Conservation (phyloP, 2,329 filamentous ascomycete genomes). For the Epichloe amarillans region DNA sequence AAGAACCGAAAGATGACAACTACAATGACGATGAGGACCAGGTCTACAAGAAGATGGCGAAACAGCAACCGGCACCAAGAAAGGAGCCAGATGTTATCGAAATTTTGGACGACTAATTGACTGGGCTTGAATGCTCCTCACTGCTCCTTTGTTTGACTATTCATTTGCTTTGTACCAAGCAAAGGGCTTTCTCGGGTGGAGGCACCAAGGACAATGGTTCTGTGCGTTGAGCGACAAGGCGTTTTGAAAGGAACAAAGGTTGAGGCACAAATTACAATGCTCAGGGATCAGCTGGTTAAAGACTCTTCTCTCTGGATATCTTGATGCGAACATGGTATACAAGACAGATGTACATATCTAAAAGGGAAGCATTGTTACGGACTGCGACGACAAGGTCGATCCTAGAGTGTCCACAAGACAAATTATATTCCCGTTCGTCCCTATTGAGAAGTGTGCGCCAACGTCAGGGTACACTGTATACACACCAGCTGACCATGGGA, state of each 20-base stretch:
- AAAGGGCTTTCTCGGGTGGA: background rate
- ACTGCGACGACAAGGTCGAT: background rate
- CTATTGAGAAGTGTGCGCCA: too few relatives aligned
- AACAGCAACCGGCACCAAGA: background rate
- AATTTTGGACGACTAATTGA: slow-evolving; percentile 14
- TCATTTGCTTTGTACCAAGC: background rate
- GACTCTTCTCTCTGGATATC: background rate
- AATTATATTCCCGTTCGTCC: too few relatives aligned
- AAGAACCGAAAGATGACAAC: slow-evolving; percentile 17
- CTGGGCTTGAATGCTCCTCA: background rate
- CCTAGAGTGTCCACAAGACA: too few relatives aligned
- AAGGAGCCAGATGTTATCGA: slow-evolving; percentile 12
- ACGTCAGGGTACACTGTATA: too few relatives aligned
- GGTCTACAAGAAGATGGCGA: background rate
- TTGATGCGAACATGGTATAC: background rate
- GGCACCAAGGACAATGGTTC: background rate
- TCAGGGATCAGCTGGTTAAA: too few relatives aligned
- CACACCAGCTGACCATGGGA: too few relatives aligned
- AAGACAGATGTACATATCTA: background rate
- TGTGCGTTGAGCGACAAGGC: background rate
- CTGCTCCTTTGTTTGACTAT: background rate
- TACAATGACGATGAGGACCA: slow-evolving; percentile 5
- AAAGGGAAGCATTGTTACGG: background rate
- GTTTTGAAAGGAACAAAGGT: background rate
- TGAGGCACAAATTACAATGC: too few relatives aligned